Evolutionary conservation across 2,329 filamentous ascomycete species (phyloP), one percentile per base, ranked within the genome.

Genomic region (Aspergillus quadricinctus): DNA sequence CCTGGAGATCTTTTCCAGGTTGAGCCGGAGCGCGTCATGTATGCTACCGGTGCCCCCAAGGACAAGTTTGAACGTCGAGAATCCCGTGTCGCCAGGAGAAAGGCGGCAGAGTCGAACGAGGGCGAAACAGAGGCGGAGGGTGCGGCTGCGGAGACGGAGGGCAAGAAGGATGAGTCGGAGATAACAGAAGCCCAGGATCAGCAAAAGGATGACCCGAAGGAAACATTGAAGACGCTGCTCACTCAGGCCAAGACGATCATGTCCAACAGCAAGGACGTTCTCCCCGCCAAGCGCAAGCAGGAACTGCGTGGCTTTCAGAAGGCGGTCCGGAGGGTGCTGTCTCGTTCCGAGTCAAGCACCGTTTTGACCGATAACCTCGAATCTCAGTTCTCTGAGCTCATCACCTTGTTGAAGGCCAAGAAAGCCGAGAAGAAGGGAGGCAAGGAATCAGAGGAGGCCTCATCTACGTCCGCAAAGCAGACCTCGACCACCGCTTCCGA

Each of bases 1-100:
- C 95, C 94, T 2, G 94, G 94, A 64, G 94, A 99, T 73, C 90
- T 99, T 86, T 99, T 99, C 81, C 91, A 96, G 72, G 93, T 99
- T 66, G 89, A 97, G 21, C 82, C 89, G 37, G 90, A 96, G 41
- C 86, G 88, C 65, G 94, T 99, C 55, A 82, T 99, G 75, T 92
- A 83, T 67, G 93, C 90, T 35, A 96, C 92, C 1, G 94, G 94
- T 57, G 81, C 83, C 27, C 83, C 84, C 50, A 94, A 92, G 75
- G 74, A 81, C 50, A 69, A 65, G 54, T 54, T 59, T 21, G 74
- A 78, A 59, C 72, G 76, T 52, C 74, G 75, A 17, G 67, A 72
- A 28, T 62, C 65, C 31, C 74, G 76, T 49, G 48, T 64, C 52
- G 61, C 65, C 46, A 62, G 62, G 48, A 63, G 63, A 57, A 63